Conservation (phyloP, 257 asterid species). For the Petrea volubilis region DNA sequence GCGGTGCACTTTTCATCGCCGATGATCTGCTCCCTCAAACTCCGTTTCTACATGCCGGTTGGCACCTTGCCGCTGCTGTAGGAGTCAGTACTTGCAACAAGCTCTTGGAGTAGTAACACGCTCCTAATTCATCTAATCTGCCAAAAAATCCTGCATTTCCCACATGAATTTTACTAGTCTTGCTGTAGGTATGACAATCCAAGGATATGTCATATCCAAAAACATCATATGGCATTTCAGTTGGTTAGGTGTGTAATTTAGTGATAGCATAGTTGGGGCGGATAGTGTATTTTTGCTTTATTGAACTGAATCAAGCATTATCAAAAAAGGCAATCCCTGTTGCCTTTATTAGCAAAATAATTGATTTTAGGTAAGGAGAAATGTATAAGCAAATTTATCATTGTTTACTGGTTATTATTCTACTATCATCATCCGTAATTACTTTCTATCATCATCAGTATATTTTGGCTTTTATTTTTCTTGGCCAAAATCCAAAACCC, state of each 20-base stretch:
- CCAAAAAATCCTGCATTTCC: slow-evolving; percentile 41
- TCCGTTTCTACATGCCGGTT: slow-evolving; percentile 84
- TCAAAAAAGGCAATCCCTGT: slow-evolving; percentile 2
- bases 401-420: too few species aligned
- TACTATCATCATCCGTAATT: too few species aligned
- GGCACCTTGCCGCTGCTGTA: slow-evolving; percentile 96
- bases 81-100: slow-evolving; percentile 86
- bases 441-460: too few species aligned
- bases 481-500: too few species aligned
- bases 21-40: slow-evolving; percentile 73
- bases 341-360: background rate
- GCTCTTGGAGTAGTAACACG: slow-evolving; percentile 50
- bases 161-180: slow-evolving; percentile 5
- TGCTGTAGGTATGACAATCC: background rate
- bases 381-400: background rate
- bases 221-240: background rate
- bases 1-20: slow-evolving; percentile 79
- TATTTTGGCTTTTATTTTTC: too few species aligned
- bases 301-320: slow-evolving; percentile 4
- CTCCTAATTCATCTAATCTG: slow-evolving; percentile 40
- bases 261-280: too few species aligned
- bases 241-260: background rate
- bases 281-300: background rate
- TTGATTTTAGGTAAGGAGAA: background rate
- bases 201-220: background rate